These are phyloP conservation scores for Kandelia obovata DNA, from an alignment of 345 rosid species.

Conservation along the genomic window DNA sequence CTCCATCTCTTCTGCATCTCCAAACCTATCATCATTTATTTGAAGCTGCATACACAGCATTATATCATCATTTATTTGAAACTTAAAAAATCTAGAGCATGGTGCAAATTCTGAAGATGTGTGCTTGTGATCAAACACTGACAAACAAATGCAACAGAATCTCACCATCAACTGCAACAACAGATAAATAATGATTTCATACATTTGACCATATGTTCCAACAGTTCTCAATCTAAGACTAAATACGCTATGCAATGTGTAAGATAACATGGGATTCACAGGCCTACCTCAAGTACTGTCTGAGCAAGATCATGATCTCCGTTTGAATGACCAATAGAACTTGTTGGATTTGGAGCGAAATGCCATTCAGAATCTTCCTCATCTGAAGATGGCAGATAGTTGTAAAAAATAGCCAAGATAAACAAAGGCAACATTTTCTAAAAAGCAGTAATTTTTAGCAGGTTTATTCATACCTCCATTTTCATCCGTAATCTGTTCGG, in stretches of 20 bases:
- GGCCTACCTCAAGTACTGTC: constrained; percentile 64
- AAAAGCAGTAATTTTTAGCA: not conserved
- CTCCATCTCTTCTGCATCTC: constrained; percentile 89
- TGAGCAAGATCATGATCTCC: constrained; percentile 67
- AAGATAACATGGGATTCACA: not conserved
- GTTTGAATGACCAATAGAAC: constrained; percentile 75
- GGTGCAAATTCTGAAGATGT: not conserved
- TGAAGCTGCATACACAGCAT: constrained; percentile 55
- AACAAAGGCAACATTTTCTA: not conserved
- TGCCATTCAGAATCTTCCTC: constrained; percentile 54
- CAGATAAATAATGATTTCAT: not conserved
- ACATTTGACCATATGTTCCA: not conserved
- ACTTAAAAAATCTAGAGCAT: not conserved
- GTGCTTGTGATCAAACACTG: no score
- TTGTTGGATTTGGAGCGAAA: constrained; percentile 46
- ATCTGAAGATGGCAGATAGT: constrained; percentile 24
- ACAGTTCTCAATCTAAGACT: not conserved
- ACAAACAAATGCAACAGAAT: no score
- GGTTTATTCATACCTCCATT: constrained; percentile 38
- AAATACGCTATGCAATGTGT: not conserved
- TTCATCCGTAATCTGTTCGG: constrained; percentile 59
- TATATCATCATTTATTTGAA: not conserved
- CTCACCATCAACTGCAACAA: not conserved
- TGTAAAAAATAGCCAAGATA: not conserved
- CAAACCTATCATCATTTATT: constrained; percentile 80